Evolutionary conservation across 139 green algal genomes (phyloP), one percentile per base, ranked within the genome.

Genomic region (Edaphochlamys debaryana): DNA sequence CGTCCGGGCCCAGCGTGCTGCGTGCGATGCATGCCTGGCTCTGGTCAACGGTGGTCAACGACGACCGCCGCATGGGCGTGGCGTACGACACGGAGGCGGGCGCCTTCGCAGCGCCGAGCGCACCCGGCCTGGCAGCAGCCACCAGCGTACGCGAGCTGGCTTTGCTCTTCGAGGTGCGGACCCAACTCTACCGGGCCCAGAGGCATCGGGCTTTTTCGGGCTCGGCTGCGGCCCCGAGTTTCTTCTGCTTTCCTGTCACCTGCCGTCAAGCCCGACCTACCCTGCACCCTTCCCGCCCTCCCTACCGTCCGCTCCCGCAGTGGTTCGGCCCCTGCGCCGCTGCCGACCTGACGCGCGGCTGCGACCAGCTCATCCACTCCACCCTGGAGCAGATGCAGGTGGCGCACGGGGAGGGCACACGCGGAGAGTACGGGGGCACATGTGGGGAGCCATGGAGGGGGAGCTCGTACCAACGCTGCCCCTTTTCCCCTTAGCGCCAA

Each of bases 381-480:
- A 54, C 42, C 76, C 76, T 82, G 41, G n/a, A 74, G n/a, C 58
- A 74, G n/a, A 34, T 82, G 41, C 76, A 82, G 76, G 76, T 82
- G 9, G 6, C 52, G 45, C n/a, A 15, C 41, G n/a, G 29, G 40
- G 69, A 25, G 54, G 6, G 69, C 36, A 13, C 30, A 48, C 11
- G 37, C 5, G 23, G 23, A 29, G 20, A 17, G 30, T 22, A 30
- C 11, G 23, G 54, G 19, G 13, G 15, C 54, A 63, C 6, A 17
- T 63, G 20, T 32, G 23, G 5, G 13, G 54, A 9, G 30, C 54
- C 54, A 5, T 17, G 13, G 11, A 54, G 45, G 11, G 45, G 23
- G 19, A 29, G 27, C 54, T 22, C 54, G 6, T 63, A 6, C 23
- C 54, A 30, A 22, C 54, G 23, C 15, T 6, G 19, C 19, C 54